These are phyloP conservation scores for Castanea sativa DNA, from an alignment of 306 rosid genomes.

Conservation along the genomic window DNA sequence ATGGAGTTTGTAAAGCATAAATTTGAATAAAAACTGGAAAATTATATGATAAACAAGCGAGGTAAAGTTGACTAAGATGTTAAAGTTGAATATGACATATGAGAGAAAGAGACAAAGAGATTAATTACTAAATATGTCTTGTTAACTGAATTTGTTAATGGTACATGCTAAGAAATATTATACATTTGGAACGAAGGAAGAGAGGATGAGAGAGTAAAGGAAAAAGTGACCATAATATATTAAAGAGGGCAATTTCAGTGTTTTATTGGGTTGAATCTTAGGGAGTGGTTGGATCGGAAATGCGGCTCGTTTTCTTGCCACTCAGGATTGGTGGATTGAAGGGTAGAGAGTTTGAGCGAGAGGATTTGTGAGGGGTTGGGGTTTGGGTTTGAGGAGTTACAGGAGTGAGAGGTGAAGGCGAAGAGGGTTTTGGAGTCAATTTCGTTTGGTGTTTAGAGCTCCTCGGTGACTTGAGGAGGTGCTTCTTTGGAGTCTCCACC, in stretches of 20 bases:
- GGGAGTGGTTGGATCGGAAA: neutral
- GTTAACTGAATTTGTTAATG: too few relatives aligned
- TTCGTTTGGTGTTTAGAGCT: conserved; percentile 26
- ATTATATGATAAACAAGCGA: too few relatives aligned
- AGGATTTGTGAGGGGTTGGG: conserved; percentile 48
- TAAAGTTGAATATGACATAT: too few relatives aligned
- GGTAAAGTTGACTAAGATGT: too few relatives aligned
- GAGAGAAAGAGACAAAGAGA: too few relatives aligned
- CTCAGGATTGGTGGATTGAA: conserved; percentile 14
- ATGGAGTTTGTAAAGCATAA: too few relatives aligned
- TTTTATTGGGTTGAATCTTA: conserved; percentile 1
- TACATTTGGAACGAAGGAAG: too few relatives aligned
- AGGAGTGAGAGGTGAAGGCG: conserved; percentile 36
- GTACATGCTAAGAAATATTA: too few relatives aligned
- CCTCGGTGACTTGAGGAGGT: conserved; percentile 33
- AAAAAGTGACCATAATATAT: too few relatives aligned
- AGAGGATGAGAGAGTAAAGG: too few relatives aligned
- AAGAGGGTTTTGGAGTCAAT: conserved; percentile 25
- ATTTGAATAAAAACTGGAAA: too few relatives aligned
- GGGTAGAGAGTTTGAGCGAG: conserved; percentile 37
- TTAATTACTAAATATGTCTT: too few relatives aligned
- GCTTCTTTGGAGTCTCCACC: conserved; percentile 60
- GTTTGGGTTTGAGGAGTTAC: conserved; percentile 49
- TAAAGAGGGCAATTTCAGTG: neutral
- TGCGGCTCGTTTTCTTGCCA: neutral